Evolutionary conservation across 371 early-diverging fungal genomes (phyloP), one percentile per base, ranked within the genome.

Genomic region (Nematocida sp.): DNA sequence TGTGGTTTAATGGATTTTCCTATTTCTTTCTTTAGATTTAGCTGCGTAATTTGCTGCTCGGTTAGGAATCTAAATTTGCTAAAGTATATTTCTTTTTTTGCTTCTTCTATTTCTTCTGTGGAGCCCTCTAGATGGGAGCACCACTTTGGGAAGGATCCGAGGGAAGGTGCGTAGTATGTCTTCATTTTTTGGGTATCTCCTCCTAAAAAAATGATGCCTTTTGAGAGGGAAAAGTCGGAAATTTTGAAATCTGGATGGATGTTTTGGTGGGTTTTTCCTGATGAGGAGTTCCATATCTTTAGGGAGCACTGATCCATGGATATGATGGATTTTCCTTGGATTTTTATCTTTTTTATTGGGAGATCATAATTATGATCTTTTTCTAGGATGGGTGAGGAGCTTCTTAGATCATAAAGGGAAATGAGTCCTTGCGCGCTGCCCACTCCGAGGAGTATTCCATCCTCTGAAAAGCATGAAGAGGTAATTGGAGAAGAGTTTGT

Each of bases 351-450:
- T 81, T 90, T 92, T 82, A 96, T 94, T n/a, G 91, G 92, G 78
- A 89, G 86, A n/a, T 93, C 93, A 80, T 94, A 93, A 81, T 90
- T 93, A 82, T 95, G 93, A 84, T 93, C 93, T 82, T 93, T 92
- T 79, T 89, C 86, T 38, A 90, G 81, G 57, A 90, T 85, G 5
- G 93, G 93, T 16, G 86, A 86, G 36, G 86, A 86, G 69, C 89
- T 87, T 57, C 98, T 88, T 78, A 97, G 85, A 87, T 97, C 98
- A 82, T 91, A 95, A 55, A 93, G 82, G 36, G 92, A 80, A 5
- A 93, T 89, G 61, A 91, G 90, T 13, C 96, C 96, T 18, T 90
- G 87, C 0, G 88, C 87, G 1, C 92, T 91, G 49, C 97, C 98
- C 0, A 91, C 89, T 5, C 88, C 93, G 81, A 90, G 87, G 4